Base-by-base conservation (phyloP, 2,329 filamentous ascomycete genomes). In the Daldinia sp. region DNA sequence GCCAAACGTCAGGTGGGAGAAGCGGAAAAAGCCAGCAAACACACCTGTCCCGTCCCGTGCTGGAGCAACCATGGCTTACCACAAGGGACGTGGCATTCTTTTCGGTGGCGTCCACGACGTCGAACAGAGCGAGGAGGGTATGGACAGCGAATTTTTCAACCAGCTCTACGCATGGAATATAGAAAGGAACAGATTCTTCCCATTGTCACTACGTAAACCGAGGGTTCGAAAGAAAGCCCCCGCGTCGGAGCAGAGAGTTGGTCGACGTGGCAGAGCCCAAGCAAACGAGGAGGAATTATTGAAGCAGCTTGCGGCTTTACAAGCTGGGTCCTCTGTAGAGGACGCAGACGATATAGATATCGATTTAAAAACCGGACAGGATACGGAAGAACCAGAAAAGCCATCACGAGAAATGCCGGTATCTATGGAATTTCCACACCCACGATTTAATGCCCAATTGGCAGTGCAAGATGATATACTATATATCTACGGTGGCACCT, bases 81-180 rank as follows among this genome's bases (percentile, higher is more conserved):
- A 99, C 82, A 96, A 95, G 80, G 94, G 95, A 0, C 89, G 96
- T 68, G 96, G 96, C 0, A 95, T 99, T 64, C 82, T 93, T 75
- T 98, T 98, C 78, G 96, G 96, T 50, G 96, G 96, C 59, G 96
- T 99, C 3, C 93, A 98, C 75, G 94, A 97, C 74, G 92, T 97
- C 0, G 93, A 97, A 79, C 88, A 94, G 78, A 95, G 89, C 71
- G 94, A 97, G 78, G 96, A 99, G 79, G 94, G 93, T 3, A 97
- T 99, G 73, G 95, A 99, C 61, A 97, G 93, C 77, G 94, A 98
- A 79, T 99, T 99, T 81, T 99, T 98, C 83, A 95, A 98, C 75
- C 88, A 90, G 63, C 82, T 98, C 26, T 97, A 92, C 76, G 92
- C 94, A 4, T 98, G 94, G 93, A 98, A 97, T 77, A 90, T 97